Evolutionary conservation across 257 asterid genomes (phyloP).

Genomic region (Henckelia pumila): DNA sequence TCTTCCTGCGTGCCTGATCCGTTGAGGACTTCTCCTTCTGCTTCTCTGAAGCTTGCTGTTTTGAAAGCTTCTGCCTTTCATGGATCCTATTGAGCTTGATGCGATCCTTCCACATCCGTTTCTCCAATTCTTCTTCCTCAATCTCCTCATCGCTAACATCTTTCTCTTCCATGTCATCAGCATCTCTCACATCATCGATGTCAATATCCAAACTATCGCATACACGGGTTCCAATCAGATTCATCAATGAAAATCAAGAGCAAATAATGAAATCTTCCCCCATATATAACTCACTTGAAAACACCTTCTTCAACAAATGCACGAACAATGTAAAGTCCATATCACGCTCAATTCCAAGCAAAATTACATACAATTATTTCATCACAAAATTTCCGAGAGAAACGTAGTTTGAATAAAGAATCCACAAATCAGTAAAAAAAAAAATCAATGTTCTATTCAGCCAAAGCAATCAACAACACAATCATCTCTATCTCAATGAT

Average conservation of each 20-base stretch:
- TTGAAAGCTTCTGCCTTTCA: slow-evolving; percentile 54
- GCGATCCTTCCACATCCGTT: slow-evolving; percentile 71
- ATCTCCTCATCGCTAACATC: slow-evolving; percentile 81
- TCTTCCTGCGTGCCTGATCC: slow-evolving; percentile 66
- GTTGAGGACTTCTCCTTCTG: slow-evolving; percentile 47
- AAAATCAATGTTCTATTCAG: not conserved
- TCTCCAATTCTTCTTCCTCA: slow-evolving; percentile 57
- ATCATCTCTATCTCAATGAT: slow-evolving; percentile 2
- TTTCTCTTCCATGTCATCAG: slow-evolving; percentile 49
- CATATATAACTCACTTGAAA: slow-evolving; percentile 10
- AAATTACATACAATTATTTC: not conserved
- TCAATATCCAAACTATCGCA: slow-evolving; percentile 63
- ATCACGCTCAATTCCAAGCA: not conserved
- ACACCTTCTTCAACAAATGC: not conserved
- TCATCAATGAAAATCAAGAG: not conserved
- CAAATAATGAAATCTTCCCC: not conserved
- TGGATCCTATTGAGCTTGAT: slow-evolving; percentile 67
- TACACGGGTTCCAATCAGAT: slow-evolving; percentile 15
- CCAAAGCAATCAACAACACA: not conserved
- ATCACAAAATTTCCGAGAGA: slow-evolving; percentile 1
- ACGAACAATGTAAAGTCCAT: not conserved
- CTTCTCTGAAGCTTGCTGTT: slow-evolving; percentile 52
- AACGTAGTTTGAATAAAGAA: not conserved
- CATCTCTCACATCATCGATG: slow-evolving; percentile 46
- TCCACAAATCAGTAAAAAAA: not conserved